Base-by-base conservation (phyloP, 148 eudicot species). In the Amaranthus cruentus region DNA sequence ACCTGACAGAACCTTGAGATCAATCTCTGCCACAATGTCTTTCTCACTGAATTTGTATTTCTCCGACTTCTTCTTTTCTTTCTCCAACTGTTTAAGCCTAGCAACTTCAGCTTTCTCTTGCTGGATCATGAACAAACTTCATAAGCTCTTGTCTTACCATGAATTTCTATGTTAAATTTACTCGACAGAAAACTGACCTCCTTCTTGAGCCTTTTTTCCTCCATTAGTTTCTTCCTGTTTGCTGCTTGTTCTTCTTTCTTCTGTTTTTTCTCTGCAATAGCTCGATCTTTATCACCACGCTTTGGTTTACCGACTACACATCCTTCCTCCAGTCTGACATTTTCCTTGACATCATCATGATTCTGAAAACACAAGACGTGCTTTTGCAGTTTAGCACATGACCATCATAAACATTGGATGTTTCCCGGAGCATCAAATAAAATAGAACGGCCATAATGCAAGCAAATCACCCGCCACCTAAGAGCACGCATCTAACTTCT, bases 91-190 rank as follows among this genome's bases (percentile, higher is more conserved):
- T 67, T 73, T 88, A 84, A 64, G 62, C 82, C 87, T 81, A 18
- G 87, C 90, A 80, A 96, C 91, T 83, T 94, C 93, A 18, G 89
- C 96, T 76, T 94, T 88, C 75, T 91, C 96, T 84, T 78, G 85
- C 98, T 94, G 83, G 14, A 47, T 65, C 62, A 75, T 13, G 49
- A 70, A 62, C 53, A 55, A 53, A 75, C 68, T 47, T 42, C 53
- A 62, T 67, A 55, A 78, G 68, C 65, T 76, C 47, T 77, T 54
- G 52, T 4, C 69, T 12, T 14, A 52, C 47, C 47, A 55, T 38
- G 65, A 7, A 46, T 51, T 5, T 42, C 69, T 69, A 50, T 68
- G 53, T 56, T 48, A 74, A 75, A 71, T 62, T 21, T 57, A 77
- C 0, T 44, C 9, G 64, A 38, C 57, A 76, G 56, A 54, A 76